Base-by-base conservation (phyloP, 352 stramenopile species). In the Elongisporangium undulatum region DNA sequence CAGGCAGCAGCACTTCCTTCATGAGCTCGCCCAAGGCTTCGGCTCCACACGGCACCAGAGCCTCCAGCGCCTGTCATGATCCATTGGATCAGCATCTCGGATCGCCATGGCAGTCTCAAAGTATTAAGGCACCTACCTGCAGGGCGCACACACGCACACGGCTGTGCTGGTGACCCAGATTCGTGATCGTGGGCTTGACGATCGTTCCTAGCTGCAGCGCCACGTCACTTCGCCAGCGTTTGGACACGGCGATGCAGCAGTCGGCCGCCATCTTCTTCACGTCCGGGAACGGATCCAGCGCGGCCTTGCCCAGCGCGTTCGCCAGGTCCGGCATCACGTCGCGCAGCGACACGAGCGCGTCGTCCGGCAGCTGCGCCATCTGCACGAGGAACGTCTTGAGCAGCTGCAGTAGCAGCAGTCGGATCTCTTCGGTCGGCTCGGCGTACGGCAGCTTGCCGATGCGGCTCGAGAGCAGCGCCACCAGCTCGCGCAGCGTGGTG, bases 351-450 rank as follows among this genome's bases (percentile, higher is more conserved):
- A 71, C 58, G 0, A 51, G 23, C 2, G 53, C 51, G 2, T 57
- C 61, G 15, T 66, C 52, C 13, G 62, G 55, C 8, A 50, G 39
- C 52, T 56, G 53, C 20, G 60, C 62, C 9, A 88, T 63, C n/a
- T 90, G 74, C 66, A 74, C 79, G 45, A 95, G 24, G 17, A 87
- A 87, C 2, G 51, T 55, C 17, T 78, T 56, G 5, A 87, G 13
- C 2, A 93, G 16, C 53, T 93, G 81, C 24, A 94, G 56, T 49
- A 95, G 55, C 22, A 85, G 62, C 55, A 95, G 49, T 2, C 86
- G 84, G 54, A 94, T 88, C 68, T 95, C 86, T 56, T 95, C 86
- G 9, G 86, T 89, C 2, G 83, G 75, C 63, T 95, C 86, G 2
- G 79, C 68, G 34, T 82, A 95, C 53, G 86, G 86, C 45, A 91